Evolutionary conservation across 345 rosid genomes (phyloP), one percentile per base, ranked within the genome.

Genomic region (Noccaea caerulescens): DNA sequence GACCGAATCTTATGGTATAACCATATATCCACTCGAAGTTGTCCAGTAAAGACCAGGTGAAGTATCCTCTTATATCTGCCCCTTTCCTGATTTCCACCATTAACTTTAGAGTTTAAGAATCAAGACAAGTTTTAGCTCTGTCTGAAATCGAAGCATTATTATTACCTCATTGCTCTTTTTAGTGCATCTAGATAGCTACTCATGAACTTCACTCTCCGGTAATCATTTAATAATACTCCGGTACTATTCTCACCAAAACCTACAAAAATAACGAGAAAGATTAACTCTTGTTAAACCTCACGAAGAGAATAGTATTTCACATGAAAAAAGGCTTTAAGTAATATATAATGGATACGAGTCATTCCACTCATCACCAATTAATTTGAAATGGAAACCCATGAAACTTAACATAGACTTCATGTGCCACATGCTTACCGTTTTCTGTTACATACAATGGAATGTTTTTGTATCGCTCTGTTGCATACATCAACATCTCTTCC

Each of bases 31-130:
- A 89, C 78, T 91, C 96, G 18, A 89, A 88, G 55, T 87, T 82
- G 80, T 91, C 98, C 0, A 87, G 86, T 77, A 92, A 80, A 53
- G 96, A 85, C 98, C 96, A 87, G 7, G 73, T 60, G 38, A 87
- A 85, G 75, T 89, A 92, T 1, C 98, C 94, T 78, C 87, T 70
- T 6, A 89, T 79, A 70, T 92, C 89, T 79, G 87, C 92, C 55
- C 92, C 96, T 64, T 85, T 79, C 82, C 88, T 84, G 80, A 16
- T 51, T 62, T 33, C 13, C 50, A 63, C 38, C 42, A 57, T 49
- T 56, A 41, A 39, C 37, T 37, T 73, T 2, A 30, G 14, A 7
- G 66, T 8, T 54, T 25, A 11, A 6, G 58, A 38, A 45, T 53
- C 63, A 67, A 59, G 9, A 50, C 33, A 47, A 3, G 7, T 12